Evolutionary conservation across 2,329 filamentous ascomycete genomes (phyloP).

Genomic region (Ascochyta lentis): DNA sequence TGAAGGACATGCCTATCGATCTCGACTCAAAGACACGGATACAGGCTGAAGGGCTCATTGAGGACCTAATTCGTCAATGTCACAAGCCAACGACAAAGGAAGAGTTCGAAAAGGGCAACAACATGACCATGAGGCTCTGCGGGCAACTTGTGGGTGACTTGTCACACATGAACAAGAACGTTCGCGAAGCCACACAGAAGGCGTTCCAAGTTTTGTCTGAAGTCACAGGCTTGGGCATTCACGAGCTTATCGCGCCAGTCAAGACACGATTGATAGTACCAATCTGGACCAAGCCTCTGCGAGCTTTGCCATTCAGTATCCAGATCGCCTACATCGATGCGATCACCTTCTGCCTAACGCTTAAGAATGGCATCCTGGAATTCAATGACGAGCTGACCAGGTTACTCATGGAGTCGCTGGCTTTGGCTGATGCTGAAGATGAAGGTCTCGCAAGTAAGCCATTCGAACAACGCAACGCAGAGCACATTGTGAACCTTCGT

Average conservation of each 20-base stretch:
- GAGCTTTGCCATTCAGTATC: slow-evolving; percentile 89
- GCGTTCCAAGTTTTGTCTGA: slow-evolving; percentile 83
- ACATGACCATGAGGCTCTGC: slow-evolving; percentile 76
- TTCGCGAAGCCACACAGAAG: slow-evolving; percentile 83
- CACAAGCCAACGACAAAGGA: slow-evolving; percentile 81
- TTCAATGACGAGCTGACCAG: slow-evolving; percentile 93
- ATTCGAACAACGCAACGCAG: slow-evolving; percentile 91
- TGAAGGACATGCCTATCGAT: slow-evolving; percentile 97
- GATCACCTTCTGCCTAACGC: slow-evolving; percentile 89
- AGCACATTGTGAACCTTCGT: slow-evolving; percentile 87
- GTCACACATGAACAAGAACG: slow-evolving; percentile 94
- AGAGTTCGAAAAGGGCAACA: slow-evolving; percentile 72
- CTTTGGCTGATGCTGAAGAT: slow-evolving; percentile 91
- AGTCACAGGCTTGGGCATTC: slow-evolving; percentile 77
- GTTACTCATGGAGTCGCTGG: slow-evolving; percentile 89
- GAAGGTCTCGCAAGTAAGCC: slow-evolving; percentile 86
- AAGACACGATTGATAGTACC: slow-evolving; percentile 88
- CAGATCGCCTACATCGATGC: slow-evolving; percentile 99
- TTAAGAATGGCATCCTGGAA: slow-evolving; percentile 86
- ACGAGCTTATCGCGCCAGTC: slow-evolving; percentile 87
- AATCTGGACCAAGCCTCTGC: slow-evolving; percentile 93
- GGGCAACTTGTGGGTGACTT: slow-evolving; percentile 86
- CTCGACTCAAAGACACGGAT: slow-evolving; percentile 87
- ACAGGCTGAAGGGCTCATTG: slow-evolving; percentile 82
- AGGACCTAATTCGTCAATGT: slow-evolving; percentile 78